Conservation (phyloP, 306 rosid species). For the Vicia faba region DNA sequence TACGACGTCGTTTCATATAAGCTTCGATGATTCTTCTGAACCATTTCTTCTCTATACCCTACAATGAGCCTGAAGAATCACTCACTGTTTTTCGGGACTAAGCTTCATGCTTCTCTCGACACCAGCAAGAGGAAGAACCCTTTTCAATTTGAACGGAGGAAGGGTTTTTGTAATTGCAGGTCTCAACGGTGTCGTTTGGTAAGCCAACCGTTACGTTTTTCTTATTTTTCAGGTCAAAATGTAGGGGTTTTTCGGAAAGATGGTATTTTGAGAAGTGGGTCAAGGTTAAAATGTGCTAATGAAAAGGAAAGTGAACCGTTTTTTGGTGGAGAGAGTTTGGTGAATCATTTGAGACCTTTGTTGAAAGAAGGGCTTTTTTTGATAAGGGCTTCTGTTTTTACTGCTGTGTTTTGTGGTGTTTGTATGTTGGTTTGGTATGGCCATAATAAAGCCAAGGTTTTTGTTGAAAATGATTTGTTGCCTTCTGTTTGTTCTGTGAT, state of each 20-base stretch:
- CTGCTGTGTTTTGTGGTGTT: slow-evolving; percentile 69
- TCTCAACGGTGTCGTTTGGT: slow-evolving; percentile 53
- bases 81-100: slow-evolving; percentile 54
- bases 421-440: slow-evolving; percentile 88
- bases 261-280: slow-evolving; percentile 47
- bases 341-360: slow-evolving; percentile 57
- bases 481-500: slow-evolving; percentile 79
- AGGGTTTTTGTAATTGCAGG: slow-evolving; percentile 47
- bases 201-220: slow-evolving; percentile 51
- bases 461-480: slow-evolving; percentile 66
- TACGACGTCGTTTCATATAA: slow-evolving; percentile 11
- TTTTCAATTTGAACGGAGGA: slow-evolving; percentile 41
- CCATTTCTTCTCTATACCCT: slow-evolving; percentile 43
- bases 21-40: slow-evolving; percentile 37
- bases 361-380: slow-evolving; percentile 76
- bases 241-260: slow-evolving; percentile 50
- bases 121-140: slow-evolving; percentile 20
- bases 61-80: slow-evolving; percentile 58
- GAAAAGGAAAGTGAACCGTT: slow-evolving; percentile 61
- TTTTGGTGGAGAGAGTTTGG: slow-evolving; percentile 53
- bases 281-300: slow-evolving; percentile 59
- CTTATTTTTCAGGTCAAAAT: slow-evolving; percentile 56
- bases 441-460: slow-evolving; percentile 68
- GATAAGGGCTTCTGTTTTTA: slow-evolving; percentile 68
- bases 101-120: slow-evolving; percentile 51